Percentiles rank a stretch among this genome's conserved stretches.
Conservation (phyloP, 495 filamentous ascomycete genomes). For the Lasiosphaeriaceae sp. region DNA sequence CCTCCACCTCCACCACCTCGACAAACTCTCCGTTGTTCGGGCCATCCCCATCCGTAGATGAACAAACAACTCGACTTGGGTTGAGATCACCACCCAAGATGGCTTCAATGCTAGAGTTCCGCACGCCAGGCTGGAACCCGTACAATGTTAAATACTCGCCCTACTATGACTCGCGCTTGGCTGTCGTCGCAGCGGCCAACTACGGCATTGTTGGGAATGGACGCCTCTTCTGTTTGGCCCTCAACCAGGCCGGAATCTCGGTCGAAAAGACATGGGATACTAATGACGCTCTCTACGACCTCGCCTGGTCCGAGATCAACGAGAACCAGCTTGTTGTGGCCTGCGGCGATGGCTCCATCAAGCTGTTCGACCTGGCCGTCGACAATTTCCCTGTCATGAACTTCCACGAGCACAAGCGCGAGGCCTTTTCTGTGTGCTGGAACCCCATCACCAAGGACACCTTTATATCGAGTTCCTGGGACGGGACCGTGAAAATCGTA, state of each 20-base stretch:
- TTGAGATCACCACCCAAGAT: conserved; percentile 24
- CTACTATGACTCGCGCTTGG: conserved; percentile 91
- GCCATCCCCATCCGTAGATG: no score
- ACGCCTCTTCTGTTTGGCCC: conserved; percentile 71
- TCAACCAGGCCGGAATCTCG: conserved; percentile 79
- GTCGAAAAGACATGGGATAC: conserved; percentile 86
- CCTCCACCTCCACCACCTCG: no score
- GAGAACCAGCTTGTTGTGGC: conserved; percentile 88
- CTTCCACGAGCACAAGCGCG: conserved; percentile 88
- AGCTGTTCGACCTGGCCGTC: conserved; percentile 81
- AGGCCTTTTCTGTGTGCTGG: conserved; percentile 89
- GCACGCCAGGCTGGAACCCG: conserved; percentile 89
- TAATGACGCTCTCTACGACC: conserved; percentile 92
- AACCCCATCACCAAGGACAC: conserved; percentile 85
- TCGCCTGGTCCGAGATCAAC: conserved; percentile 89
- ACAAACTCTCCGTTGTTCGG: no score
- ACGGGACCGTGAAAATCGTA: conserved; percentile 85
- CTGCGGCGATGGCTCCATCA: conserved; percentile 86
- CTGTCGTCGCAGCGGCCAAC: conserved; percentile 81
- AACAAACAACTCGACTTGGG: no score
- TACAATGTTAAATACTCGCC: conserved; percentile 96
- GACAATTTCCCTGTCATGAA: conserved; percentile 77
- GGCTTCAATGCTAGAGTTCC: conserved; percentile 80
- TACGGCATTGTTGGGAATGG: conserved; percentile 98
- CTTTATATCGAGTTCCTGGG: conserved; percentile 88